These are phyloP conservation scores for Quercus parvula DNA, from an alignment of 306 rosid species.

Conservation along the genomic window DNA sequence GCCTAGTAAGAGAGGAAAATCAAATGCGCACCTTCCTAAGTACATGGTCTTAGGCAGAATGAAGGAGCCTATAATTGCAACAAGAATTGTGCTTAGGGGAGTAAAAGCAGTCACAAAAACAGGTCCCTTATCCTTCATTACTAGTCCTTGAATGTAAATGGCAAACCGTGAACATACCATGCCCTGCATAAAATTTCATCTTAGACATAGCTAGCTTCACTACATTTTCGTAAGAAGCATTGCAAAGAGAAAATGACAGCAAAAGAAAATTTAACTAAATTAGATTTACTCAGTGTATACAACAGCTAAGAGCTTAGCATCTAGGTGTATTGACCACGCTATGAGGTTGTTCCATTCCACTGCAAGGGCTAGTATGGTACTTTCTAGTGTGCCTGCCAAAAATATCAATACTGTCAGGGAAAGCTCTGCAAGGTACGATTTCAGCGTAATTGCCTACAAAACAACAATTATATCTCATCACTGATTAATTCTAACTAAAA, in stretches of 20 bases:
- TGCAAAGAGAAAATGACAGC: neutral
- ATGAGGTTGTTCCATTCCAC: conserved; percentile 40
- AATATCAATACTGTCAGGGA: conserved; percentile 50
- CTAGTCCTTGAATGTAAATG: conserved; percentile 37
- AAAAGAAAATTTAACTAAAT: too few relatives aligned
- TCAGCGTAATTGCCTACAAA: conserved; percentile 43
- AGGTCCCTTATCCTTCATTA: conserved; percentile 51
- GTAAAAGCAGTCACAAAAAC: conserved; percentile 44
- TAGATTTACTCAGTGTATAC: conserved; percentile 27
- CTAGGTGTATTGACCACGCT: conserved; percentile 45
- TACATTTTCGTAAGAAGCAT: neutral
- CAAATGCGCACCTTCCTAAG: conserved; percentile 36
- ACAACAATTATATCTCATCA: neutral
- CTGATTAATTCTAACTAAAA: too few relatives aligned
- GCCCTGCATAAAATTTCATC: conserved; percentile 35
- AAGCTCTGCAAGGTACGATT: conserved; percentile 45
- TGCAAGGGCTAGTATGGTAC: conserved; percentile 29
- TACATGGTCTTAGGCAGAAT: conserved; percentile 34
- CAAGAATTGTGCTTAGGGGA: conserved; percentile 47
- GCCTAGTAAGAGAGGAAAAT: neutral
- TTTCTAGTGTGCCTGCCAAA: conserved; percentile 33
- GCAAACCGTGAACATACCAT: conserved; percentile 36
- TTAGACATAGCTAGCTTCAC: neutral
- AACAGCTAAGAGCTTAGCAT: conserved; percentile 30
- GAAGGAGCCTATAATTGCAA: conserved; percentile 40